Conservation (phyloP, 176 grass and related monocot species). For the Secale cereale region DNA sequence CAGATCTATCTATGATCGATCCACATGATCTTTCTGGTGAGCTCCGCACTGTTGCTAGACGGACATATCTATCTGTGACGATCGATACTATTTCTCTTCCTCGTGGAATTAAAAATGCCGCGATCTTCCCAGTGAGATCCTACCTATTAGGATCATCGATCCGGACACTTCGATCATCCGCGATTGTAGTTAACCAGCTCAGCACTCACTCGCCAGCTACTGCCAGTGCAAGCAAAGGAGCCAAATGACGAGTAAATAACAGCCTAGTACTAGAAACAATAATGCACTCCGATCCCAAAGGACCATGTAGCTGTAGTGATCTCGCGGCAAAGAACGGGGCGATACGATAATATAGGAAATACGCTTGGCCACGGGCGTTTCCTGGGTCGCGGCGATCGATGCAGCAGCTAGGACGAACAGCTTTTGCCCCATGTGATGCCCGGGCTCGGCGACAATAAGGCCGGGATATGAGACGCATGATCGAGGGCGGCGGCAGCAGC, state of each 20-base stretch:
- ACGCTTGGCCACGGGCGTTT: not conserved
- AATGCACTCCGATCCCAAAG: not conserved
- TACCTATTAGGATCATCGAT: too few relatives aligned
- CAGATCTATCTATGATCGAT: not conserved
- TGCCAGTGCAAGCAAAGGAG: not conserved
- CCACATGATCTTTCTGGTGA: not conserved
- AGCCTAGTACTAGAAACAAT: not conserved
- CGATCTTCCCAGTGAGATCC: not conserved
- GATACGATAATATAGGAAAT: conserved; percentile 27
- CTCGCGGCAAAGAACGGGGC: not conserved
- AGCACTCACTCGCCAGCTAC: not conserved
- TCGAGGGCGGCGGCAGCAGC: not conserved
- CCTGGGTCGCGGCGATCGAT: not conserved
- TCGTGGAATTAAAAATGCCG: too few relatives aligned
- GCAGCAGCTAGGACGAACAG: not conserved
- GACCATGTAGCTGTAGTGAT: not conserved
- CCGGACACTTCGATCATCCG: not conserved
- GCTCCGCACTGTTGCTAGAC: not conserved
- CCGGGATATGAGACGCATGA: conserved; percentile 16
- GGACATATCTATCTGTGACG: not conserved
- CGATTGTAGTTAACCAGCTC: too few relatives aligned
- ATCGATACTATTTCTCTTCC: too few relatives aligned
- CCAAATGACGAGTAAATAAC: not conserved
- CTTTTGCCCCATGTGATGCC: conserved; percentile 34
- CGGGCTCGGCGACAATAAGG: too few relatives aligned